These are phyloP conservation scores for Helotiales sp. DNA, from an alignment of 2,329 filamentous ascomycete species.

Conservation along the genomic window DNA sequence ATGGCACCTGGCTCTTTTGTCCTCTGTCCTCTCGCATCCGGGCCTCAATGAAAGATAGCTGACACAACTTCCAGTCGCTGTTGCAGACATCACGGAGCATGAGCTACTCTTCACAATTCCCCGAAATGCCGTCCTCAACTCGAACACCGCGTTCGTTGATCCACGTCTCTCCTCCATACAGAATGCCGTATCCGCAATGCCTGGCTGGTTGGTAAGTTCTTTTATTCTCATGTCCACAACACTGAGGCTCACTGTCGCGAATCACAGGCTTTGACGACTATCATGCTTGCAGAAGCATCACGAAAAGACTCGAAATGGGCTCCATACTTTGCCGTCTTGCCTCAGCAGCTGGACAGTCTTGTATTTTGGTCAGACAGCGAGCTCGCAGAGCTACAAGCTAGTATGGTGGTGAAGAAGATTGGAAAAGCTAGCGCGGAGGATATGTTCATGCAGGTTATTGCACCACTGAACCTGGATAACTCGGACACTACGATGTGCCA, in stretches of 20 bases:
- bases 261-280: slow-evolving; percentile 29
- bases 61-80: slow-evolving; percentile 50
- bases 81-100: slow-evolving; percentile 56
- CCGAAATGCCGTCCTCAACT: slow-evolving; percentile 57
- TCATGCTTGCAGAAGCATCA: slow-evolving; percentile 28
- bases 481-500: slow-evolving; percentile 52
- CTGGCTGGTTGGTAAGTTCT: slow-evolving; percentile 45
- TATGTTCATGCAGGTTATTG: slow-evolving; percentile 52
- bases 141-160: slow-evolving; percentile 55
- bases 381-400: slow-evolving; percentile 61
- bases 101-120: slow-evolving; percentile 67
- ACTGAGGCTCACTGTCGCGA: slow-evolving; percentile 13
- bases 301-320: slow-evolving; percentile 37
- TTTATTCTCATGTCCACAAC: neutral
- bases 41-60: slow-evolving; percentile 11
- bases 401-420: slow-evolving; percentile 64
- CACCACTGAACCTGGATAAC: slow-evolving; percentile 50
- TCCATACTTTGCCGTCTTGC: slow-evolving; percentile 63
- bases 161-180: slow-evolving; percentile 3
- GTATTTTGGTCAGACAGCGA: slow-evolving; percentile 69
- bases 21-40: neutral
- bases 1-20: neutral
- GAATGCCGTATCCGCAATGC: slow-evolving; percentile 41
- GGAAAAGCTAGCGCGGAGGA: slow-evolving; percentile 60
- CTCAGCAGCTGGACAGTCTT: slow-evolving; percentile 61